phyloP scores from a whole-genome alignment of 1,284 basidiomycete genomes.

The Marasmius tenuissimus region DNA sequence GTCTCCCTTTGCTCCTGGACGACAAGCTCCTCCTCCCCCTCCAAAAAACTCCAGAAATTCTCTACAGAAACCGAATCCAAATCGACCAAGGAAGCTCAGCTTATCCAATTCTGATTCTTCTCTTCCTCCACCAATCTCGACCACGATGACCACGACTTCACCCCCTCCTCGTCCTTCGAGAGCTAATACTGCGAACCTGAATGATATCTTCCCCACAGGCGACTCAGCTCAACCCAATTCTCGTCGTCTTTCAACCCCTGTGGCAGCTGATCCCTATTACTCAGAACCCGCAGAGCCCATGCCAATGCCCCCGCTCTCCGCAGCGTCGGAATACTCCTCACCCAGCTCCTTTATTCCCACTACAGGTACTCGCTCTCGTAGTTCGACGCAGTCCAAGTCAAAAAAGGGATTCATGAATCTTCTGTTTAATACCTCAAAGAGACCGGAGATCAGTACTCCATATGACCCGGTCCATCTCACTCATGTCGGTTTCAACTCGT shows the following conservation, averaged over 20 bases:
- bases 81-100: constrained; percentile 37
- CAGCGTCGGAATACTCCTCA: constrained; percentile 26
- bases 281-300: constrained; percentile 47
- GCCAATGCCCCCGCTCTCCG: constrained; percentile 38
- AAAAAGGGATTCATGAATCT: constrained; percentile 79
- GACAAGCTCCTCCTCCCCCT: constrained; percentile 58
- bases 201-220: constrained; percentile 60
- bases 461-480: constrained; percentile 99
- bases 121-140: constrained; percentile 46
- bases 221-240: constrained; percentile 28
- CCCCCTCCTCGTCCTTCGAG: constrained; percentile 77
- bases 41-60: constrained; percentile 26
- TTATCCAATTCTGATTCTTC: constrained; percentile 23
- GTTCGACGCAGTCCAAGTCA: constrained; percentile 61
- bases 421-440: constrained; percentile 79
- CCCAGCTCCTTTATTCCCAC: constrained; percentile 18
- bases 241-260: constrained; percentile 57
- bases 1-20: constrained; percentile 44
- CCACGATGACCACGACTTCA: constrained; percentile 39
- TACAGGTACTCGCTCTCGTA: constrained; percentile 52
- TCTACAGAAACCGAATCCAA: not conserved
- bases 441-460: constrained; percentile 94
- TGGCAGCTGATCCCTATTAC: constrained; percentile 35
- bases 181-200: constrained; percentile 76
- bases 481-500: constrained; percentile 98